A percentile compares a stretch with the other conserved stretches of the same genome.
Evolutionary conservation across 805 yeast genomes (phyloP).

Genomic region (Yamadazyma tumulicola): DNA sequence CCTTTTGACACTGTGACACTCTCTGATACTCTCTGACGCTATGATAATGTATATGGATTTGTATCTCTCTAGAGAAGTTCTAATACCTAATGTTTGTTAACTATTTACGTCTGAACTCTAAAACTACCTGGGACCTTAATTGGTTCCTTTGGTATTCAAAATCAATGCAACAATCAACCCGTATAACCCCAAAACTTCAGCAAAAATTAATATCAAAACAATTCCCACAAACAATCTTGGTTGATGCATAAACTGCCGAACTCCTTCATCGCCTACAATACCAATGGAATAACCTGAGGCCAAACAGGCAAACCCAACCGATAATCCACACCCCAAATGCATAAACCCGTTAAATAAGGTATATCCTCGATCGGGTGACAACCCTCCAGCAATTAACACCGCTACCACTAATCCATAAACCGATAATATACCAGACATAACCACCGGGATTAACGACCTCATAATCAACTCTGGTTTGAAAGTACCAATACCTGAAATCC

Average conservation of each 20-base stretch:
- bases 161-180: slow-evolving; percentile 96
- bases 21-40: too few relatives aligned
- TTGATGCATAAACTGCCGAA: slow-evolving; percentile 96
- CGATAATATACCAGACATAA: slow-evolving; percentile 95
- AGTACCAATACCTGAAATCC: slow-evolving; percentile 97
- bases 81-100: too few relatives aligned
- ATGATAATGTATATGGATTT: too few relatives aligned
- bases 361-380: slow-evolving; percentile 74
- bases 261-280: slow-evolving; percentile 99
- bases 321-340: slow-evolving; percentile 96
- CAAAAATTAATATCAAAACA: slow-evolving; percentile 97
- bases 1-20: too few relatives aligned
- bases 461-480: slow-evolving; percentile 95
- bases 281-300: slow-evolving; percentile 99
- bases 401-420: slow-evolving; percentile 97
- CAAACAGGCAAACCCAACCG: slow-evolving; percentile 94
- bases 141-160: slow-evolving; percentile 81
- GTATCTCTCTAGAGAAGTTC: too few relatives aligned
- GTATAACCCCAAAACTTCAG: slow-evolving; percentile 97
- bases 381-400: slow-evolving; percentile 88
- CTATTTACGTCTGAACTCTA: too few relatives aligned
- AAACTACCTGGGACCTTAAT: too few relatives aligned
- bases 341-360: slow-evolving; percentile 95
- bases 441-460: slow-evolving; percentile 95
- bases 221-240: slow-evolving; percentile 98